Percentiles rank a stretch among this genome's conserved stretches.
These are phyloP conservation scores for Rhodomyrtus psidioides DNA, from an alignment of 441 rosid species.

Conservation along the genomic window DNA sequence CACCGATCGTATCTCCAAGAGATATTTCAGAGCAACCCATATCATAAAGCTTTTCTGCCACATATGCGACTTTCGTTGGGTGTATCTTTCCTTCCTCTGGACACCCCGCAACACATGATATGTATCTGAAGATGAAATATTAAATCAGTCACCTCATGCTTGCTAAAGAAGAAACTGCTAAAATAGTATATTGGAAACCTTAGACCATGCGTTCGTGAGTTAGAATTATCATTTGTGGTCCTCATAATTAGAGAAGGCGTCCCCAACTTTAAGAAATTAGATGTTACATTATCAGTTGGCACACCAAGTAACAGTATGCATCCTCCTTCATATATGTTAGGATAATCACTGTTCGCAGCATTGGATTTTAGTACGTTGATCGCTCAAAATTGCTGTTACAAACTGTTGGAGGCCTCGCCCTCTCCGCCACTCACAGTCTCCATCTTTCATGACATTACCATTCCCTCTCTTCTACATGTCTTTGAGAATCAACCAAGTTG, in stretches of 20 bases:
- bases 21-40: slow-evolving; percentile 53
- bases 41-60: slow-evolving; percentile 29
- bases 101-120: slow-evolving; percentile 49
- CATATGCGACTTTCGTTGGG: slow-evolving; percentile 33
- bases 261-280: background rate
- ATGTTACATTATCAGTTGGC: background rate
- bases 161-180: background rate
- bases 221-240: background rate
- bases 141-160: background rate
- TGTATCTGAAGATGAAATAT: slow-evolving; percentile 19
- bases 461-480: background rate
- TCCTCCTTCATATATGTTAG: background rate
- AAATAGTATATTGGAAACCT: background rate
- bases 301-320: background rate
- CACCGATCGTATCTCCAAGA: slow-evolving; percentile 48
- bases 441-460: background rate
- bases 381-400: background rate
- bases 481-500: background rate
- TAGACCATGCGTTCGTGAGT: background rate
- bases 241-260: background rate
- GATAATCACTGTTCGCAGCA: background rate
- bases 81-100: slow-evolving; percentile 34
- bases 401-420: background rate
- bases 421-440: background rate
- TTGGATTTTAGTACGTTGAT: background rate